Percentiles rank a stretch among this genome's conserved stretches.
phyloP scores from a whole-genome alignment of 768 basidiomycete genomes.

The Sutorius australiensis region DNA sequence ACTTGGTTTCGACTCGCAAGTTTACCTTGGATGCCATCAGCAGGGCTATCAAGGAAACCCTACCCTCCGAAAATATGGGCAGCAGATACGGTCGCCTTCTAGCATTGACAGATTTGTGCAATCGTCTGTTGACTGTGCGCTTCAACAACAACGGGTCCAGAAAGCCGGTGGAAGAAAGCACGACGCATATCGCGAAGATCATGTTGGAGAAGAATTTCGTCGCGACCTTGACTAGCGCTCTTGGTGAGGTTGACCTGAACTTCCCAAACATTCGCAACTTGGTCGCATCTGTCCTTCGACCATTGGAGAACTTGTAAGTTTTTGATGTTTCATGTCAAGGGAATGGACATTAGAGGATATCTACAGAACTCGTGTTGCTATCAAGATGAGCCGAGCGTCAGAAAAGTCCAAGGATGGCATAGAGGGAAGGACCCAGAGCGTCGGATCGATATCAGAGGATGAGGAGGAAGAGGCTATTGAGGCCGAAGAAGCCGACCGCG shows the following conservation, averaged over 20 bases:
- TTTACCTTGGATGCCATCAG: constrained; percentile 86
- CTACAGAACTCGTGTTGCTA: constrained; percentile 87
- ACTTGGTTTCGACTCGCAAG: constrained; percentile 88
- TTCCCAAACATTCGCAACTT: constrained; percentile 87
- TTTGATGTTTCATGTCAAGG: not conserved
- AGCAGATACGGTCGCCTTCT: constrained; percentile 83
- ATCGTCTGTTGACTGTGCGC: constrained; percentile 80
- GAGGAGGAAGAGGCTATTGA: constrained; percentile 57
- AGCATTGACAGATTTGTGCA: constrained; percentile 82
- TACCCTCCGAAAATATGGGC: constrained; percentile 57
- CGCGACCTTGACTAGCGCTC: constrained; percentile 76
- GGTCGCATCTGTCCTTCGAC: constrained; percentile 83
- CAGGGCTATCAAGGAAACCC: constrained; percentile 79
- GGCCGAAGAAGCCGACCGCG: constrained; percentile 51
- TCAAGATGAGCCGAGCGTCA: constrained; percentile 89
- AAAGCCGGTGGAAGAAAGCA: constrained; percentile 64
- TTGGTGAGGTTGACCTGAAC: constrained; percentile 92
- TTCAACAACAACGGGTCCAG: constrained; percentile 51
- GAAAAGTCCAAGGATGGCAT: constrained; percentile 57
- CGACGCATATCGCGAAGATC: constrained; percentile 90
- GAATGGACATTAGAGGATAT: constrained; percentile 6
- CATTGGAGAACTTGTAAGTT: constrained; percentile 83
- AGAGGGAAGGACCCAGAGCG: constrained; percentile 44
- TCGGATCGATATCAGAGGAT: constrained; percentile 42
- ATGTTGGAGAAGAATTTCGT: constrained; percentile 99